Evolutionary conservation across 441 rosid genomes (phyloP).

Genomic region (Adansonia rubrostipa): DNA sequence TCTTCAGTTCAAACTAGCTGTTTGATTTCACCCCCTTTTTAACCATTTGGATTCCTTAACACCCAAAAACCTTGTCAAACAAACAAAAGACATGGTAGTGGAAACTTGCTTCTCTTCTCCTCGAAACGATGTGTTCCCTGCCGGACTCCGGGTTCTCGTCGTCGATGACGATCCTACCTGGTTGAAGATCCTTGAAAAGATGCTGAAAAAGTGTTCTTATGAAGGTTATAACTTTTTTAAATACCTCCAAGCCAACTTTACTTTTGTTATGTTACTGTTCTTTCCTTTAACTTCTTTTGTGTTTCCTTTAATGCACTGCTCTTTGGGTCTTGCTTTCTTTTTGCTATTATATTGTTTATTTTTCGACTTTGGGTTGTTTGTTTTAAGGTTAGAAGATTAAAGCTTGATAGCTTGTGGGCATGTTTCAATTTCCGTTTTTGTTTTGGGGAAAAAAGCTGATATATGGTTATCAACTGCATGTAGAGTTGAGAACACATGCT

Average conservation of each 20-base stretch:
- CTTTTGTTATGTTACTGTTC: background rate
- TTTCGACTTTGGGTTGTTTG: background rate
- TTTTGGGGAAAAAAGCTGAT: conserved; percentile 14
- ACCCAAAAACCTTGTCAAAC: too few species aligned
- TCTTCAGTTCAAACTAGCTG: too few species aligned
- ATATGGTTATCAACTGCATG: conserved; percentile 1
- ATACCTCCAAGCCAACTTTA: conserved; percentile 19
- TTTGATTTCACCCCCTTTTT: too few species aligned
- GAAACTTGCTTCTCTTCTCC: conserved; percentile 78
- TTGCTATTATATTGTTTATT: conserved; percentile 3
- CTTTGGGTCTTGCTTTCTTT: conserved; percentile 15
- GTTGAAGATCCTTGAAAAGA: conserved; percentile 93
- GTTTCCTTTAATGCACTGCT: conserved; percentile 13
- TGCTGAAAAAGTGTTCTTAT: conserved; percentile 91
- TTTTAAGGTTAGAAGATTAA: background rate
- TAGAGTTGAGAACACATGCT: conserved; percentile 10
- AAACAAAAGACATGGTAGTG: conserved; percentile 33
- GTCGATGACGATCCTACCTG: conserved; percentile 95
- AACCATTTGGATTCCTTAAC: too few species aligned
- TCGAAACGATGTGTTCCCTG: conserved; percentile 59
- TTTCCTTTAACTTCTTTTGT: background rate
- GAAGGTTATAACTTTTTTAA: conserved; percentile 54
- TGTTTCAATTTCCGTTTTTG: background rate
- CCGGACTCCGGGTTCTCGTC: conserved; percentile 88
- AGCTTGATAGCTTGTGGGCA: background rate